Percentiles rank a stretch among this genome's conserved stretches.
These are phyloP conservation scores for Nakazawaea peltata DNA, from an alignment of 805 yeast species.

Conservation along the genomic window DNA sequence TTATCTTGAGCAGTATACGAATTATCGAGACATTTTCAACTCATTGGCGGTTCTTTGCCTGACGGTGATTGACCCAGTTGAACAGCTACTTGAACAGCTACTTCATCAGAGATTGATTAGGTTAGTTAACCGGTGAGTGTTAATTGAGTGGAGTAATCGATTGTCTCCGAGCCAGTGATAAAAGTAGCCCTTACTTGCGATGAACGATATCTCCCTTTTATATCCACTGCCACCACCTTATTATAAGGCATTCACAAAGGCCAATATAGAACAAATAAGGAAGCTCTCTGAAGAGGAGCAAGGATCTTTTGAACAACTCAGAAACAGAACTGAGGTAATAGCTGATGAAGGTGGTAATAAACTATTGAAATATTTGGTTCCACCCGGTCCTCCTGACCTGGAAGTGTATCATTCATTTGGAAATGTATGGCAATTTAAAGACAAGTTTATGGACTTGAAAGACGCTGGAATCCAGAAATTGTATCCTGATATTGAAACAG, in stretches of 20 bases:
- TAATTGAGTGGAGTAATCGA: no score
- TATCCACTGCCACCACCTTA: slow-evolving; percentile 95
- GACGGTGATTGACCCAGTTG: no score
- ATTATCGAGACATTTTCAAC: no score
- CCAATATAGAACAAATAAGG: slow-evolving; percentile 43
- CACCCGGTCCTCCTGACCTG: slow-evolving; percentile 57
- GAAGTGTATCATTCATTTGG: slow-evolving; percentile 82
- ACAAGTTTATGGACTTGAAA: slow-evolving; percentile 65
- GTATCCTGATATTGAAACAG: slow-evolving; percentile 29
- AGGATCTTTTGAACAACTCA: slow-evolving; percentile 14
- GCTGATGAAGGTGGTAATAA: slow-evolving; percentile 16
- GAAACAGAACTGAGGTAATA: no score
- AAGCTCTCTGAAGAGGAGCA: slow-evolving; percentile 19
- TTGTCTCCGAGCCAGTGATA: no score
- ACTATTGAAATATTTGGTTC: slow-evolving; percentile 49
- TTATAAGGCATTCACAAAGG: slow-evolving; percentile 62
- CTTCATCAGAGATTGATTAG: no score
- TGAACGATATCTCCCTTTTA: slow-evolving; percentile 46
- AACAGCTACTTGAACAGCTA: no score
- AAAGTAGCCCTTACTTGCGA: no score
- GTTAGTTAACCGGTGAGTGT: no score
- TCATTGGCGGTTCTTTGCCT: no score
- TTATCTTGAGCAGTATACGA: no score
- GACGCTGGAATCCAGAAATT: slow-evolving; percentile 75
- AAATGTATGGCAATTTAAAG: slow-evolving; percentile 76